Base-by-base conservation (phyloP, 768 basidiomycete genomes). In the Paxillus ammoniavirescens region DNA sequence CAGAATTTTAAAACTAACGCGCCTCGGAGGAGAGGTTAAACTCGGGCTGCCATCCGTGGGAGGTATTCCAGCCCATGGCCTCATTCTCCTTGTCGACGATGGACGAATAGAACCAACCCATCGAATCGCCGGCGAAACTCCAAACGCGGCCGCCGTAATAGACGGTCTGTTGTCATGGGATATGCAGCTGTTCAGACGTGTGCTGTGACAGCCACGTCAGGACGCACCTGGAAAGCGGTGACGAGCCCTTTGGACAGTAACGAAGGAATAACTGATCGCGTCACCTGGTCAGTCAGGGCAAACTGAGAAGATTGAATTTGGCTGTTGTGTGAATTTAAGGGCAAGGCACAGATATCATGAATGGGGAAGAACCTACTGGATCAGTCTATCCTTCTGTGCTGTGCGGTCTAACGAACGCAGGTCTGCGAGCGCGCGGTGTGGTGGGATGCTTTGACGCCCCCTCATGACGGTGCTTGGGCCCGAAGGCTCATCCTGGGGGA, bases 51-150 rank as follows among this genome's bases (percentile, higher is more conserved):
- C 80, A 83, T 43, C 30, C 59, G 6, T 54, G 57, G 40, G 54
- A 30, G n/a, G 55, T 46, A 55, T 41, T 44, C 50, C 38, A 3
- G 40, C 53, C 43, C 13, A 30, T 31, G 15, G 15, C 42, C 26
- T 56, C 48, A 12, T 44, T 45, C 9, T 55, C 50, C 2, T 57
- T 43, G 31, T 57, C 64, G 41, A 54, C 31, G 2, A 58, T 48
- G 51, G 64, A 71, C 5, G 72, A 66, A 55, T 76, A 81, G 28
- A 83, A 58, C 80, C 82, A 83, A 26, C 83, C 83, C 44, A 62
- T 61, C 50, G 72, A 66, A 45, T 85, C 82, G 1, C 83, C 83
- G n/a, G 76, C 64, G 54, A 82, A 76, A 21, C 67, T 69, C 56
- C 67, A 74, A 5, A 58, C 48, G 31, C 54, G 61, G 15, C 69